Percentiles rank a stretch among this genome's conserved stretches.
These are phyloP conservation scores for Rhododendron vialii DNA, from an alignment of 148 eudicot species.

Conservation along the genomic window DNA sequence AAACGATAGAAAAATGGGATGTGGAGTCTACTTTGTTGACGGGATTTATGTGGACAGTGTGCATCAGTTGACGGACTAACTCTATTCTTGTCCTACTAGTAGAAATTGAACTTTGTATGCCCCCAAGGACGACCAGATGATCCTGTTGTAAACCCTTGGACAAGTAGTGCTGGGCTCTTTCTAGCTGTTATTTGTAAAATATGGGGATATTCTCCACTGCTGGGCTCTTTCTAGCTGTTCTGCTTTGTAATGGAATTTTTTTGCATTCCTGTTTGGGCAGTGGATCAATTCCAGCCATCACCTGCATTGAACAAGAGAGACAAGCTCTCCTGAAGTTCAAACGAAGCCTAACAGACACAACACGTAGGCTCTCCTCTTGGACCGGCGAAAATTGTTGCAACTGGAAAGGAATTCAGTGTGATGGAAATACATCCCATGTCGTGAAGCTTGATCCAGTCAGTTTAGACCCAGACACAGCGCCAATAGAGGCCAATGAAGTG, in stretches of 20 bases:
- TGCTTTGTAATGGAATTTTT: background rate
- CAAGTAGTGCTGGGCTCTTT: no score
- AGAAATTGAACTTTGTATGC: no score
- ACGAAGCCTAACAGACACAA: slow-evolving; percentile 4
- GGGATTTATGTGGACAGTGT: no score
- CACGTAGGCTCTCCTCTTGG: slow-evolving; percentile 11
- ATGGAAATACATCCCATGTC: background rate
- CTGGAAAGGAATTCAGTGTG: slow-evolving; percentile 12
- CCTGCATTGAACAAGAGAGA: no score
- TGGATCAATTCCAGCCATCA: background rate
- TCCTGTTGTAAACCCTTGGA: no score
- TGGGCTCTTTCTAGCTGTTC: background rate
- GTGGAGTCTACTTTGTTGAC: no score
- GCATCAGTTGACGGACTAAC: no score
- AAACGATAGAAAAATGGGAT: no score
- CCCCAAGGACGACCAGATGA: no score
- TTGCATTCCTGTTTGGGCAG: background rate
- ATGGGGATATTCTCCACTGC: background rate
- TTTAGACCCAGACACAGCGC: background rate
- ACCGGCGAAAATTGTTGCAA: slow-evolving; percentile 6
- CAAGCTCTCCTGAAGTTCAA: no score
- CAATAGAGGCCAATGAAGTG: background rate
- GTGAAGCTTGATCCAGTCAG: background rate
- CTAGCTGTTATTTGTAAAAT: no score
- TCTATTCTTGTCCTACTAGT: no score